Evolutionary conservation across 345 rosid genomes (phyloP), one percentile per base, ranked within the genome.

Genomic region (Bruguiera sexangula): DNA sequence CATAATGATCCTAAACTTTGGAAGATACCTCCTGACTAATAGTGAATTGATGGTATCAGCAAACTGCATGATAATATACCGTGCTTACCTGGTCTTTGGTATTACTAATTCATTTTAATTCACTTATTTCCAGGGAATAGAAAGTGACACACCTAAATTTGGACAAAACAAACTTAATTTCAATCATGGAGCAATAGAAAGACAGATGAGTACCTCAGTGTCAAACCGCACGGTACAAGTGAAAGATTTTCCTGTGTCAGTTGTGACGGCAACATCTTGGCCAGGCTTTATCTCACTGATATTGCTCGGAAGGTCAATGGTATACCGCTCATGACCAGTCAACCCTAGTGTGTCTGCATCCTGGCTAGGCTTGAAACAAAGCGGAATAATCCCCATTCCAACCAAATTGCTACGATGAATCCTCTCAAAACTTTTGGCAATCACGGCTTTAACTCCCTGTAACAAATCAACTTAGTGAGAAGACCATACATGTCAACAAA

Each of bases 361-460:
- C 88, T 96, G 88, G 7, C 98, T 98, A 11, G 89, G 68, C 84
- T 89, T 90, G 78, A 90, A 96, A 76, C 98, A 96, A 59, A 96
- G 89, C 0, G 98, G 99, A 70, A 96, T 79, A 51, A 96, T 85
- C 48, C 99, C 99, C 99, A 96, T 96, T 72, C 99, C 99, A 22
- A 92, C 98, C 85, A 92, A 82, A 77, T 96, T 96, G 74, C 99
- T 96, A 60, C 98, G 84, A 60, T 96, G 99, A 80, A 96, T 96
- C 78, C 99, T 90, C 81, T 96, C 99, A 26, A 90, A 92, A 84
- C 98, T 96, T 82, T 92, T 92, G 65, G 98, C 85, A 68, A 96
- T 96, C 69, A 92, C 99, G 1, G 98, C 99, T 79, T 96, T 90
- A 36, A 95, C 98, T 31, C 98, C 99, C 98, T 90, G 92, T 69